Evolutionary conservation across 306 rosid genomes (phyloP).

Genomic region (Morella rubra): DNA sequence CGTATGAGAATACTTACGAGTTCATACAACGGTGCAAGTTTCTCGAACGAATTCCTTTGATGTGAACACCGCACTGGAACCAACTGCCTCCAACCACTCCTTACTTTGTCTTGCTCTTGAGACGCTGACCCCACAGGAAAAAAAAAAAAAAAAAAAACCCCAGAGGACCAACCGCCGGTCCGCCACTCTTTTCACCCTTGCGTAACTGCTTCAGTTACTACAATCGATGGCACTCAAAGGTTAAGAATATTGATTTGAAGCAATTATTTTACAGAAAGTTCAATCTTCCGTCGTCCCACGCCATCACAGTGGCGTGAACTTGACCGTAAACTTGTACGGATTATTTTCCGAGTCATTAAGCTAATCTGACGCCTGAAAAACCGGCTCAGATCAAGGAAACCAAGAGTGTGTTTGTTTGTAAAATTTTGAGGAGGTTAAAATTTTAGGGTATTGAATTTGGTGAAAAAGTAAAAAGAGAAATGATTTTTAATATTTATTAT

Average conservation of each 20-base stretch:
- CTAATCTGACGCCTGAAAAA: neutral
- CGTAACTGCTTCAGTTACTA: neutral
- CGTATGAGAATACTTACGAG: too few species aligned
- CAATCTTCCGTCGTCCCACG: neutral
- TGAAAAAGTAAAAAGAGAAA: too few species aligned
- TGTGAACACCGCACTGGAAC: neutral
- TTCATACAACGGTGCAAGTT: neutral
- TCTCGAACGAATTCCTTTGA: neutral
- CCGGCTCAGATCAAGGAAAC: neutral
- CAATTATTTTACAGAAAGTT: neutral
- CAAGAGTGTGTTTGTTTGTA: too few species aligned
- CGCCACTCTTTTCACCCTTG: neutral
- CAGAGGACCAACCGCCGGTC: neutral
- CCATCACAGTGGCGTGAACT: neutral
- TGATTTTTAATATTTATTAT: too few species aligned
- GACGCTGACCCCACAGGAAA: neutral
- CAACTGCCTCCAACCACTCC: neutral
- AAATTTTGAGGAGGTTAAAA: too few species aligned
- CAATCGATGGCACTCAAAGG: too few species aligned
- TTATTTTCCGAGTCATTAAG: neutral
- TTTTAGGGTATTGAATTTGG: too few species aligned
- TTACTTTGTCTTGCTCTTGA: neutral
- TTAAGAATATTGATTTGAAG: too few species aligned
- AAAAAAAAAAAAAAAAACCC: neutral
- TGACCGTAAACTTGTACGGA: too few species aligned